These are phyloP conservation scores for Ascochyta lentis DNA, from an alignment of 2,329 filamentous ascomycete genomes.

Conservation along the genomic window DNA sequence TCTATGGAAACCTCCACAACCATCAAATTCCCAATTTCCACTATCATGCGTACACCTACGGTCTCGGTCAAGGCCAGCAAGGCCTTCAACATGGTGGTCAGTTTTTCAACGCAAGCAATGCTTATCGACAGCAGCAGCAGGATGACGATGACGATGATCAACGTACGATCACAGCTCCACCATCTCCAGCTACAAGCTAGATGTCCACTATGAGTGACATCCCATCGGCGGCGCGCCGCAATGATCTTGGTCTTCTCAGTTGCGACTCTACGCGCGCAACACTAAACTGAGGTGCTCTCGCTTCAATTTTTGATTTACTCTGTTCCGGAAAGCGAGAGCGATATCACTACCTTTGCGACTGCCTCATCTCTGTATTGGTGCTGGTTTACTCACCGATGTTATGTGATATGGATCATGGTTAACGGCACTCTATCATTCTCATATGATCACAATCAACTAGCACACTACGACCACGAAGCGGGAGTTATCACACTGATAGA, in stretches of 20 bases:
- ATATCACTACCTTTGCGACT: conserved; percentile 14
- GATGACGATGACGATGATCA: conserved; percentile 42
- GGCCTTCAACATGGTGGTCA: conserved; percentile 34
- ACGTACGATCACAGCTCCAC: conserved; percentile 46
- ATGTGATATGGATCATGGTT: conserved; percentile 23
- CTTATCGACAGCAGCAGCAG: conserved; percentile 33
- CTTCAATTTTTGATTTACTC: conserved; percentile 31
- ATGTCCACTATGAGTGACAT: not conserved
- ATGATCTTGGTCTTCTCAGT: conserved; percentile 3
- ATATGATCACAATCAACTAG: conserved; percentile 17
- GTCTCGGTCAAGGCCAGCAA: conserved; percentile 39
- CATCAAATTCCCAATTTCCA: conserved; percentile 34
- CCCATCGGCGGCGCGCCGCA: not conserved
- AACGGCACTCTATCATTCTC: conserved; percentile 8
- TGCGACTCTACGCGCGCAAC: conserved; percentile 7
- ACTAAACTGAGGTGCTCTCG: conserved; percentile 23
- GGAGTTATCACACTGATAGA: not conserved
- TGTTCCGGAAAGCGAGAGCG: conserved; percentile 21
- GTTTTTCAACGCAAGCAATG: conserved; percentile 29
- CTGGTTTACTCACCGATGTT: conserved; percentile 1
- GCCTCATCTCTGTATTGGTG: not conserved
- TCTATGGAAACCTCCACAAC: conserved; percentile 33
- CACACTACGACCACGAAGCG: conserved; percentile 2
- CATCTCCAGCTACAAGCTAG: conserved; percentile 43
- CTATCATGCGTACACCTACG: conserved; percentile 38